Percentiles rank a stretch among this genome's conserved stretches.
phyloP scores from a whole-genome alignment of 2,329 filamentous ascomycete species.

The Epichloe hybrida region DNA sequence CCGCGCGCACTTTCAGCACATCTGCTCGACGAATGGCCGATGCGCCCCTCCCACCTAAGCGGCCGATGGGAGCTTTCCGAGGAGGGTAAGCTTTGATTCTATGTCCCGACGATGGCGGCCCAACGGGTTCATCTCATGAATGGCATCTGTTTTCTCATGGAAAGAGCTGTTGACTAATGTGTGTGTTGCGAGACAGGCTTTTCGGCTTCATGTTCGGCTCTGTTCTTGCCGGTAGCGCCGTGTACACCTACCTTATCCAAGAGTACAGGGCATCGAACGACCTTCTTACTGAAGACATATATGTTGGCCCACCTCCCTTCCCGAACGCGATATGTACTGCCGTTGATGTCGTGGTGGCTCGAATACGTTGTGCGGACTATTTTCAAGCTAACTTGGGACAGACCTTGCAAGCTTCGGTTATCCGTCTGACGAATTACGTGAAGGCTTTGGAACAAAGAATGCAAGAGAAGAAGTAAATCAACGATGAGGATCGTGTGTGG shows the following conservation, averaged over 20 bases:
- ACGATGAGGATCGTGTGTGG: background rate
- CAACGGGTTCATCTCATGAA: too few species aligned
- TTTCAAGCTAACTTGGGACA: constrained; percentile 21
- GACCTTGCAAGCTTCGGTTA: constrained; percentile 79
- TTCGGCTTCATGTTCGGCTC: constrained; percentile 86
- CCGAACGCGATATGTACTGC: background rate
- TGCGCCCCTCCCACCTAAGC: constrained; percentile 39
- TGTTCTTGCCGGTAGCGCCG: constrained; percentile 61
- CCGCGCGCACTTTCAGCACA: constrained; percentile 34
- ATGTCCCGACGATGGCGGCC: constrained; percentile 2
- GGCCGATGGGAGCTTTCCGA: constrained; percentile 47
- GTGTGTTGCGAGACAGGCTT: constrained; percentile 38
- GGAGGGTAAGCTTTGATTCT: constrained; percentile 37
- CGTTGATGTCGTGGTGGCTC: background rate
- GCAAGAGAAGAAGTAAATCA: constrained; percentile 34
- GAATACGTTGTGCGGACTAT: background rate
- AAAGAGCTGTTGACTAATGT: background rate
- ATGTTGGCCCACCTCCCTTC: constrained; percentile 47
- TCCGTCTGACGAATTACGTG: constrained; percentile 74
- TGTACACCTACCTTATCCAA: constrained; percentile 86
- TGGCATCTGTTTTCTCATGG: background rate
- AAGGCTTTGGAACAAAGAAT: constrained; percentile 70
- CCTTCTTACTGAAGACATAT: constrained; percentile 87
- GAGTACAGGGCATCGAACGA: constrained; percentile 93
- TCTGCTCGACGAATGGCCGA: constrained; percentile 32